These are phyloP conservation scores for Phlebiopsis gigantea DNA, from an alignment of 768 basidiomycete genomes.

Conservation along the genomic window DNA sequence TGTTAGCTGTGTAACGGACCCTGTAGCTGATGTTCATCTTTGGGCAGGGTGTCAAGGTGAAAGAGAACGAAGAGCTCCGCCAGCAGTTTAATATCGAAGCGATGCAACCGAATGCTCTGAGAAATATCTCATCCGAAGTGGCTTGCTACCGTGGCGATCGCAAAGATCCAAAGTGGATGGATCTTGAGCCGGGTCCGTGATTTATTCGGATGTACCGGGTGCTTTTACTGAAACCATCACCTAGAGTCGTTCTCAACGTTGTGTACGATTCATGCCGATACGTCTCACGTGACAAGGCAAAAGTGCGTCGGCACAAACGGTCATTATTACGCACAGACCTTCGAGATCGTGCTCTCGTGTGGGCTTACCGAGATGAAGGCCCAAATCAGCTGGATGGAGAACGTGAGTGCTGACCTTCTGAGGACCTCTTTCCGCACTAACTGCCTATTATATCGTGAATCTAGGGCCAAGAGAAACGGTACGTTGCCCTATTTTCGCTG, in stretches of 20 bases:
- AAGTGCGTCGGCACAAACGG: constrained; percentile 2
- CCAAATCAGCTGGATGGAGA: constrained; percentile 40
- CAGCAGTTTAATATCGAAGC: not conserved
- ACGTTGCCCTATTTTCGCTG: not conserved
- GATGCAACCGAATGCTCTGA: not conserved
- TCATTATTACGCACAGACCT: constrained; percentile 25
- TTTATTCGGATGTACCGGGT: not conserved
- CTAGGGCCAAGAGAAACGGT: constrained; percentile 2
- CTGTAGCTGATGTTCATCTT: not conserved
- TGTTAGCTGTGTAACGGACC: not conserved
- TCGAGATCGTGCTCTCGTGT: constrained; percentile 37
- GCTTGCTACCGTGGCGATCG: constrained; percentile 27
- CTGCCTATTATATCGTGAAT: not conserved
- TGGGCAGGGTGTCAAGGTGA: not conserved
- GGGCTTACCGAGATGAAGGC: constrained; percentile 43
- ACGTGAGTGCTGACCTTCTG: constrained; percentile 12
- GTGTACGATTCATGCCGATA: constrained; percentile 20
- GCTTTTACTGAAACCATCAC: constrained; percentile 22
- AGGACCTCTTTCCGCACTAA: not conserved
- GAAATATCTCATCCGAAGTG: not conserved
- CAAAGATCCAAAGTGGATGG: constrained; percentile 27
- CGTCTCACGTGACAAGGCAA: constrained; percentile 17
- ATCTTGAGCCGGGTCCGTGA: constrained; percentile 27
- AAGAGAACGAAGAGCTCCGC: not conserved
- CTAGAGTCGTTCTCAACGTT: constrained; percentile 30